phyloP scores from a whole-genome alignment of 495 filamentous ascomycete genomes.

The Podospora australis region DNA sequence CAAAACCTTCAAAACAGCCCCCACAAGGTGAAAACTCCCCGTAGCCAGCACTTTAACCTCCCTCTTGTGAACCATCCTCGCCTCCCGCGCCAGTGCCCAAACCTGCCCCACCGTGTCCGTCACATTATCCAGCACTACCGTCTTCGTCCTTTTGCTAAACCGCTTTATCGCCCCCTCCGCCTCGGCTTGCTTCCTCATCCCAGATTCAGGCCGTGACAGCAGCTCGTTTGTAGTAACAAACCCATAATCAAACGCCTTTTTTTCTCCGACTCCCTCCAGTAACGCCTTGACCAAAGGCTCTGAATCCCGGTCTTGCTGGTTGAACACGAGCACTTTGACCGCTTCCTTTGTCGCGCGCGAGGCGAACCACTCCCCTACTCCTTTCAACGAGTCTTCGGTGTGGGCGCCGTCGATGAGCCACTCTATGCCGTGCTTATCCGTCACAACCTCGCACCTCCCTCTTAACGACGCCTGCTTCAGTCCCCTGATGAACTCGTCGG shows the following conservation, averaged over 20 bases:
- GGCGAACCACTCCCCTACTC: neutral
- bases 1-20: neutral
- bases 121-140: neutral
- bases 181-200: neutral
- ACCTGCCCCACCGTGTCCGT: neutral
- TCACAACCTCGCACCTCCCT: constrained; percentile 3
- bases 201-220: neutral
- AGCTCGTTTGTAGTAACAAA: neutral
- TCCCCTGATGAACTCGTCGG: constrained; percentile 48
- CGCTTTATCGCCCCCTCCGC: neutral
- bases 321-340: neutral
- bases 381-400: neutral
- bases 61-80: neutral
- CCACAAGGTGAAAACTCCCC: neutral
- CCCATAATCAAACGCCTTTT: neutral
- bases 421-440: neutral
- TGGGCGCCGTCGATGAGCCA: constrained; percentile 3
- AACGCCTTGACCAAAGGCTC: neutral
- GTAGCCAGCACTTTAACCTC: neutral
- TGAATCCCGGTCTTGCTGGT: neutral
- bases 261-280: neutral
- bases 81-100: neutral
- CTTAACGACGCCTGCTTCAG: neutral
- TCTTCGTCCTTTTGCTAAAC: neutral
- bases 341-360: neutral